A percentile compares a stretch with the other conserved stretches of the same genome.
phyloP scores from a whole-genome alignment of 2,329 filamentous ascomycete genomes.

The Teratosphaeria pseudoeucalypti region DNA sequence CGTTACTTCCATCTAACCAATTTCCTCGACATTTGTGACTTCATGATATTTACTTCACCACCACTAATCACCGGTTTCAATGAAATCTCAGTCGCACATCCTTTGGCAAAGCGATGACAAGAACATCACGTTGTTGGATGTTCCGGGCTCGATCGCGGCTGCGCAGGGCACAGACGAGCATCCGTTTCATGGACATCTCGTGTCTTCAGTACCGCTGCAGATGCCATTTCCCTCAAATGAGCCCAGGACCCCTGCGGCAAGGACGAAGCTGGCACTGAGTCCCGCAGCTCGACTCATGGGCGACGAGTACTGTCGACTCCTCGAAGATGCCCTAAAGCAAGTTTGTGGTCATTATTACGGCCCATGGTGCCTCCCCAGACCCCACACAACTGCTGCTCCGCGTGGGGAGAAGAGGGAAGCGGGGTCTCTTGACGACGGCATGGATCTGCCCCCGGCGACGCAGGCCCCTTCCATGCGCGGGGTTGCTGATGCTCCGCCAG shows the following conservation, averaged over 20 bases:
- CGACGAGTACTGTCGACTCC: conserved; percentile 25
- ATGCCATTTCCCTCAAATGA: conserved; percentile 46
- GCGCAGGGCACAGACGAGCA: conserved; percentile 45
- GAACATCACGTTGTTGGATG: conserved; percentile 53
- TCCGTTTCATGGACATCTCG: conserved; percentile 30
- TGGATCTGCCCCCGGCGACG: background rate
- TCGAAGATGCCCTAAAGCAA: conserved; percentile 30
- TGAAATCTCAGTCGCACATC: conserved; percentile 23
- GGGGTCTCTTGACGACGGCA: background rate
- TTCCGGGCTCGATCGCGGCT: conserved; percentile 58
- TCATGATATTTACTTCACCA: background rate
- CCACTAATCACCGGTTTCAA: background rate
- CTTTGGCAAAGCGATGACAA: conserved; percentile 44
- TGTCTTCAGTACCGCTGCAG: conserved; percentile 37
- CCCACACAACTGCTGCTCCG: conserved; percentile 1
- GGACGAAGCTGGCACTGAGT: conserved; percentile 29
- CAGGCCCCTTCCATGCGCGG: background rate
- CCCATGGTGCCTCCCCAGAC: conserved; percentile 27
- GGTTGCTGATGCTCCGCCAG: background rate
- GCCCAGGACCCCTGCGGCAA: conserved; percentile 40
- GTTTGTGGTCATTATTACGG: conserved; percentile 16
- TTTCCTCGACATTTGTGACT: background rate
- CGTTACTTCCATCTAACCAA: background rate
- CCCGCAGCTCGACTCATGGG: conserved; percentile 25
- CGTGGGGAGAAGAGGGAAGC: background rate